Conservation (phyloP, 441 rosid species). For the Pelargonium myrrhifolium region DNA sequence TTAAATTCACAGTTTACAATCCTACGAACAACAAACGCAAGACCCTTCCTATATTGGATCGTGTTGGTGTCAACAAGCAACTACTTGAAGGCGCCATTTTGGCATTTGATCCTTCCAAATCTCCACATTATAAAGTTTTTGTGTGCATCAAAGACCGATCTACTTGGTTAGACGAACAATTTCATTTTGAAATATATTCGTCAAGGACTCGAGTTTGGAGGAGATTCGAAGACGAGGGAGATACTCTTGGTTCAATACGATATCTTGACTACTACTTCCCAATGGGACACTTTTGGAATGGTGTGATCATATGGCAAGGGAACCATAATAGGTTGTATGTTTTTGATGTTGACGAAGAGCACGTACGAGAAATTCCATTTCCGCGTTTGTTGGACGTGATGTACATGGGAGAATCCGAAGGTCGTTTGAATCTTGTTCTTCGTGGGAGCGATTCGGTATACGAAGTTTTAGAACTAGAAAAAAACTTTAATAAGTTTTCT, state of each 20-base stretch:
- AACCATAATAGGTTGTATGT: neutral
- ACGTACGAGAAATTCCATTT: neutral
- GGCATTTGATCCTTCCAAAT: neutral
- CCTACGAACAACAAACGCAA: neutral
- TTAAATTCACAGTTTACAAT: neutral
- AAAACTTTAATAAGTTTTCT: neutral
- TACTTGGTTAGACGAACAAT: neutral
- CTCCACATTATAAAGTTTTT: neutral
- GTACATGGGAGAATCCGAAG: slow-evolving; percentile 3
- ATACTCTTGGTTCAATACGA: neutral
- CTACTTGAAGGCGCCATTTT: neutral
- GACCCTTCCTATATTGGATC: neutral
- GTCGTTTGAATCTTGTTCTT: neutral
- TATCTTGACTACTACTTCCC: slow-evolving; percentile 1
- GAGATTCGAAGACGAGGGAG: neutral
- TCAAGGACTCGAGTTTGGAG: neutral
- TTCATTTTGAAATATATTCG: neutral
- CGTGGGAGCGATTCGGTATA: neutral
- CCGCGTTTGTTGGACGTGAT: neutral
- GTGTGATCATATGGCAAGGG: slow-evolving; percentile 2
- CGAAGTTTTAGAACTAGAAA: neutral
- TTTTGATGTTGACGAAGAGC: neutral
- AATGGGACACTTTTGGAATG: neutral
- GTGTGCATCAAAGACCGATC: neutral
- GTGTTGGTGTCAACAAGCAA: neutral